Base-by-base conservation (phyloP, 257 asterid genomes). In the Linderniella brevidens region DNA sequence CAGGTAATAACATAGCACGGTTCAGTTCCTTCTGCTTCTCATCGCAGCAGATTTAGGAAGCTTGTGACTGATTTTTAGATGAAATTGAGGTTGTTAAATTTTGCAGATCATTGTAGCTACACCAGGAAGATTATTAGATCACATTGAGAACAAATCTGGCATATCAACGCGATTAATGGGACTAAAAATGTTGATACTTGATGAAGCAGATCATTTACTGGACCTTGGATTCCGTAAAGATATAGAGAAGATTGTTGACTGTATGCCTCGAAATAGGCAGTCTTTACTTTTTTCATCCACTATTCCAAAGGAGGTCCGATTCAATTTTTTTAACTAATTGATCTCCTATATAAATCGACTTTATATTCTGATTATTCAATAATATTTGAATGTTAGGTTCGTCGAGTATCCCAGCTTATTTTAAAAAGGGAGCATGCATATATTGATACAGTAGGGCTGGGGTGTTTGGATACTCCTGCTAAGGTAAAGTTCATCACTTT, bases 71-170 rank as follows among this genome's bases (percentile, higher is more conserved):
- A 25, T 11, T 19, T 11, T 25, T 7, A n/a, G n/a, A n/a, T n/a
- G n/a, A n/a, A n/a, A 17, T 29, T 52, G 8, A n/a, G 32, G 29
- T 54, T 55, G 13, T 17, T 45, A 16, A 29, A 58, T 48, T 63
- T 49, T 71, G 72, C 75, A 83, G 95, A 80, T 87, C 60, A 69
- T 90, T 55, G 79, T 90, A 49, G 98, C 96, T 15, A 90, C 98
- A 56, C 98, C 98, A 37, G 93, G 94, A 68, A 81, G 96, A 71
- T 69, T 90, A 63, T 60, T 90, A 67, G 98, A 90, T 65, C 98
- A 90, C 65, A 60, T 90, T 37, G 98, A 85, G 70, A 85, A 78
- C 76, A 90, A 81, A 75, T 81, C 98, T 62, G 79, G 81, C 55
- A 69, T 90, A 55, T 81, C 96, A n/a, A 63, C 67, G 47, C 92